phyloP scores from a whole-genome alignment of 1,284 basidiomycete genomes.

The Pascua sp. region DNA sequence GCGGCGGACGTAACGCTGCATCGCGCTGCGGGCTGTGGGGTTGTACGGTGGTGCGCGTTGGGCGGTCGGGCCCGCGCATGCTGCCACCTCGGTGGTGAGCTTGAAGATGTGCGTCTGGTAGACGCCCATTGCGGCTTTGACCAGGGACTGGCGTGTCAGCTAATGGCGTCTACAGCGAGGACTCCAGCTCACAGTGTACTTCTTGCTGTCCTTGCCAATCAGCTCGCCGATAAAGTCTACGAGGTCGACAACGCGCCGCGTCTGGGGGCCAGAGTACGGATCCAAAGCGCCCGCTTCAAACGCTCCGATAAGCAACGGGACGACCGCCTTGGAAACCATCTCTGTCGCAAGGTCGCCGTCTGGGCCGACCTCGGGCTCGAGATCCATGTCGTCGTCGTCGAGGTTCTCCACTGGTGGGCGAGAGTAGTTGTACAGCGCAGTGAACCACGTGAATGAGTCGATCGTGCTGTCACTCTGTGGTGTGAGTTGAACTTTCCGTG shows the following conservation, averaged over 20 bases:
- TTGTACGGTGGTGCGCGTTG: conserved; percentile 61
- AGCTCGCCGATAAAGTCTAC: conserved; percentile 76
- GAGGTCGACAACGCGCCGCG: conserved; percentile 65
- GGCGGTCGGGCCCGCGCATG: conserved; percentile 29
- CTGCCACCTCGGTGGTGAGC: conserved; percentile 52
- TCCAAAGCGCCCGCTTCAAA: conserved; percentile 73
- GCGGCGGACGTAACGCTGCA: conserved; percentile 66
- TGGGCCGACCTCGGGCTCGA: conserved; percentile 62
- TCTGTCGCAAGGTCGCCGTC: conserved; percentile 84
- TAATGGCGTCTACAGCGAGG: too few relatives aligned
- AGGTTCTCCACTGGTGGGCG: conserved; percentile 49
- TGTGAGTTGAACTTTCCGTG: background rate
- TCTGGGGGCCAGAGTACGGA: conserved; percentile 69
- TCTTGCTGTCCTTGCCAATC: conserved; percentile 60
- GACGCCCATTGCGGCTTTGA: conserved; percentile 60
- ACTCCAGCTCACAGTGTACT: conserved; percentile 61
- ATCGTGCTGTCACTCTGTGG: conserved; percentile 59
- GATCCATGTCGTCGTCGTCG: conserved; percentile 44
- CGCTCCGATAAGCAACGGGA: conserved; percentile 69
- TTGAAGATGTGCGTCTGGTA: conserved; percentile 60
- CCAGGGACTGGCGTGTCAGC: conserved; percentile 55
- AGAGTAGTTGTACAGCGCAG: conserved; percentile 71
- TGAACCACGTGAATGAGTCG: conserved; percentile 81
- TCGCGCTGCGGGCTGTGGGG: conserved; percentile 68
- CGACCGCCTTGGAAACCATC: conserved; percentile 77